These are phyloP conservation scores for Mallotus nudiflorus DNA, from an alignment of 345 rosid species.

Conservation along the genomic window DNA sequence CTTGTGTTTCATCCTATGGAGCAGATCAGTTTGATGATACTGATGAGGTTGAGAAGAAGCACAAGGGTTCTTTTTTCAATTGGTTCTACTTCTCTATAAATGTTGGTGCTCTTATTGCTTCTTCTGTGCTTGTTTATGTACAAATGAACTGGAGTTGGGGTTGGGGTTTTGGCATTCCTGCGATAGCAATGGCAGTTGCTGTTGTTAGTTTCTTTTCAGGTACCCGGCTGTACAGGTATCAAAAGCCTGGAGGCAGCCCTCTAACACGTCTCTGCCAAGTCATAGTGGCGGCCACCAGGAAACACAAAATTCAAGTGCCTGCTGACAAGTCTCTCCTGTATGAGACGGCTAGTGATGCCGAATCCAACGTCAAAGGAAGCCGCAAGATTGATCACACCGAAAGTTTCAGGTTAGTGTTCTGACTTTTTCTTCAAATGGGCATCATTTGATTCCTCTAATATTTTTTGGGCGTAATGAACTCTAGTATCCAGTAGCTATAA, in stretches of 20 bases:
- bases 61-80: slow-evolving; percentile 20
- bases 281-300: slow-evolving; percentile 43
- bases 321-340: slow-evolving; percentile 31
- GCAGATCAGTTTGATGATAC: slow-evolving; percentile 62
- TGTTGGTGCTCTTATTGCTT: not conserved
- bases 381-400: slow-evolving; percentile 46
- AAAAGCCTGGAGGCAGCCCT: slow-evolving; percentile 56
- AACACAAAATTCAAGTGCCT: slow-evolving; percentile 27
- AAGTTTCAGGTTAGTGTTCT: slow-evolving; percentile 27
- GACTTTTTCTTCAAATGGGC: too few species aligned
- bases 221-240: slow-evolving; percentile 44
- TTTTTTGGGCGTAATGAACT: too few species aligned
- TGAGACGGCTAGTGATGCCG: slow-evolving; percentile 33
- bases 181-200: slow-evolving; percentile 52
- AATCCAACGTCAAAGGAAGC: slow-evolving; percentile 41
- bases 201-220: slow-evolving; percentile 51
- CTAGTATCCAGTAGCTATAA: too few species aligned
- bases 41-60: slow-evolving; percentile 38
- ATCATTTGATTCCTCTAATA: too few species aligned
- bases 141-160: slow-evolving; percentile 61
- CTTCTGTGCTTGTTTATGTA: slow-evolving; percentile 38
- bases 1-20: slow-evolving; percentile 56
- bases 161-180: slow-evolving; percentile 55
- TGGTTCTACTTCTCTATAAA: not conserved
- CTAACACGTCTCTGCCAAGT: slow-evolving; percentile 47